phyloP scores from a whole-genome alignment of 192 early-diverging fungal genomes.

The Mortierella claussenii region DNA sequence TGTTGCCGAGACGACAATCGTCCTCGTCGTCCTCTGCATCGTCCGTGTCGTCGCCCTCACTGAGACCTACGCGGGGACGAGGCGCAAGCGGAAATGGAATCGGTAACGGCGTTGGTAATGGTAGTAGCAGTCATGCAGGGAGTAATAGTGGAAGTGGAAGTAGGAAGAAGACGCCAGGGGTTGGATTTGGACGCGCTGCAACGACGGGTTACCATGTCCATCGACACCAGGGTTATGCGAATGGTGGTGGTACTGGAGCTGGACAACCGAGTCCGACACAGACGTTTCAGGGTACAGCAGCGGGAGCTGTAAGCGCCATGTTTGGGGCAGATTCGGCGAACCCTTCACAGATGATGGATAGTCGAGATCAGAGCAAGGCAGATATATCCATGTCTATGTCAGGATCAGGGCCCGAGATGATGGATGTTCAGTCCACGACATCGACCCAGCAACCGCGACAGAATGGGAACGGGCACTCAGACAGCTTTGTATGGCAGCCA shows the following conservation, averaged over 20 bases:
- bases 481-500: constrained; percentile 15
- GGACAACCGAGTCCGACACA: constrained; percentile 13
- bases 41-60: too few species aligned
- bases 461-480: not conserved
- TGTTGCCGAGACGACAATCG: constrained; percentile 3
- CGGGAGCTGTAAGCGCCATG: constrained; percentile 27
- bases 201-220: constrained; percentile 2
- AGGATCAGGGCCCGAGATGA: too few species aligned
- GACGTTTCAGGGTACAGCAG: constrained; percentile 39
- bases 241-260: constrained; percentile 3
- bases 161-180: not conserved
- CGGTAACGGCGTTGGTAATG: too few species aligned
- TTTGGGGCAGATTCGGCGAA: constrained; percentile 8
- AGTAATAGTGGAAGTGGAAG: not conserved
- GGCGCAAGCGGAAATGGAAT: too few species aligned
- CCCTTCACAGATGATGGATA: not conserved
- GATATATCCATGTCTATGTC: too few species aligned
- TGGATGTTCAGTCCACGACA: constrained; percentile 4
- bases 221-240: too few species aligned
- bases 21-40: constrained; percentile 4
- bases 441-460: not conserved
- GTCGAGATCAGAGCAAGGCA: not conserved
- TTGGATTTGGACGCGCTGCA: constrained; percentile 7
- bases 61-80: too few species aligned
- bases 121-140: not conserved